Conservation (phyloP, 495 filamentous ascomycete species). For the Jackrogersella multiformis region DNA sequence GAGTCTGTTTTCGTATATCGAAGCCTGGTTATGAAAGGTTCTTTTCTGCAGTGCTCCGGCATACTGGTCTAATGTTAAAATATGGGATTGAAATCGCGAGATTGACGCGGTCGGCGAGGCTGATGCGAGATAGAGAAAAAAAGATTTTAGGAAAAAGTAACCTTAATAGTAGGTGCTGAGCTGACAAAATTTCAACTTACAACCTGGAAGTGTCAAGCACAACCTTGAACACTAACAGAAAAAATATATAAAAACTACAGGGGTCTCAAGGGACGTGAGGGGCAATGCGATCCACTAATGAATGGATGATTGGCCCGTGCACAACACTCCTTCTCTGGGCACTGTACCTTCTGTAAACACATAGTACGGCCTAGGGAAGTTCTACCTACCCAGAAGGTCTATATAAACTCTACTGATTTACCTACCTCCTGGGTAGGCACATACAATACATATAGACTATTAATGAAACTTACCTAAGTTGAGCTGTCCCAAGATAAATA, state of each 20-base stretch:
- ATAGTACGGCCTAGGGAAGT: not conserved
- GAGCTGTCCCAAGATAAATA: no score
- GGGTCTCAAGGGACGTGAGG: conserved; percentile 20
- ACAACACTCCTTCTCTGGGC: no score
- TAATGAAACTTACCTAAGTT: no score
- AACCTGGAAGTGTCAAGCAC: conserved; percentile 2
- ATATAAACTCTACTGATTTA: no score
- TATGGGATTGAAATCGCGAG: not conserved
- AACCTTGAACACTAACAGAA: conserved; percentile 22
- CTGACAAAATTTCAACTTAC: conserved; percentile 18
- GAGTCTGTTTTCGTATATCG: conserved; percentile 9
- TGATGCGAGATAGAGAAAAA: conserved; percentile 8
- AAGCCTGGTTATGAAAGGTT: conserved; percentile 10
- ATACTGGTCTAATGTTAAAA: conserved; percentile 27
- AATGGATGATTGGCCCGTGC: conserved; percentile 19
- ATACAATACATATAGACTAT: no score
- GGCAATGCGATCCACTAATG: conserved; percentile 12
- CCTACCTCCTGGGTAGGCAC: no score
- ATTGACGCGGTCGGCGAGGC: conserved; percentile 6
- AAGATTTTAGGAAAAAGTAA: conserved; percentile 18
- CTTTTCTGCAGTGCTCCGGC: conserved; percentile 21
- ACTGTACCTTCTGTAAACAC: not conserved
- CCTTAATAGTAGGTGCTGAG: not conserved
- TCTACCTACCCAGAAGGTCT: not conserved
- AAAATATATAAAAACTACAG: no score